phyloP scores from a whole-genome alignment of 2,329 filamentous ascomycete species.

The Xylaria sp. region DNA sequence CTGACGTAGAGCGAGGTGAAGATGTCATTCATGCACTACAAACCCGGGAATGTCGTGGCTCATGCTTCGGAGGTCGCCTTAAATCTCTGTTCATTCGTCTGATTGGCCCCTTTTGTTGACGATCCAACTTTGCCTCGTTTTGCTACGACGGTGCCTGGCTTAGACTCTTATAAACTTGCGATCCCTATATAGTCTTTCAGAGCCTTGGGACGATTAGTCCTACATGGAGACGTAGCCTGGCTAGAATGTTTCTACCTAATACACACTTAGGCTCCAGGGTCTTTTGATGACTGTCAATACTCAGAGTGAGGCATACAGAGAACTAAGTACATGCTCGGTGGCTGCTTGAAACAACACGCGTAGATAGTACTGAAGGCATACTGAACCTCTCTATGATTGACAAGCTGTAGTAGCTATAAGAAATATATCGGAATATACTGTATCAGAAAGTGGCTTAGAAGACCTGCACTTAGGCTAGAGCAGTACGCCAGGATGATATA shows the following conservation, averaged over 20 bases:
- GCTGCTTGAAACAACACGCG: not conserved
- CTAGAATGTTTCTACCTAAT: not conserved
- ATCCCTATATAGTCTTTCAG: not conserved
- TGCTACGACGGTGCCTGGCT: not conserved
- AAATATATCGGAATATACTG: not conserved
- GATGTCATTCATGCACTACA: constrained; percentile 27
- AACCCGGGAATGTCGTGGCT: constrained; percentile 20
- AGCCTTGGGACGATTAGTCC: not conserved
- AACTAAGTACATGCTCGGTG: not conserved
- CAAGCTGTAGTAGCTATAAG: not conserved
- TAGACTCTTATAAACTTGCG: not conserved
- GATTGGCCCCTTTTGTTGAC: constrained; percentile 17
- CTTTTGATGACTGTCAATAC: not conserved
- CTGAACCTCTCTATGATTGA: not conserved
- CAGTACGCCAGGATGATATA: not conserved
- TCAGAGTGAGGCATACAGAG: not conserved
- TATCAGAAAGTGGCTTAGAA: too few species aligned
- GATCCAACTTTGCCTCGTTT: constrained; percentile 7
- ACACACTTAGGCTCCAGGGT: not conserved
- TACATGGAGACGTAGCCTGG: not conserved
- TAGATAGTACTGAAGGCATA: not conserved
- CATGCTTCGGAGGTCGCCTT: constrained; percentile 20
- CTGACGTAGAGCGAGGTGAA: constrained; percentile 30
- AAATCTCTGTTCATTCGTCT: constrained; percentile 2
- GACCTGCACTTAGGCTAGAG: not conserved